Base-by-base conservation (phyloP, 2,329 filamentous ascomycete species). In the Fusarium xyrophilum region DNA sequence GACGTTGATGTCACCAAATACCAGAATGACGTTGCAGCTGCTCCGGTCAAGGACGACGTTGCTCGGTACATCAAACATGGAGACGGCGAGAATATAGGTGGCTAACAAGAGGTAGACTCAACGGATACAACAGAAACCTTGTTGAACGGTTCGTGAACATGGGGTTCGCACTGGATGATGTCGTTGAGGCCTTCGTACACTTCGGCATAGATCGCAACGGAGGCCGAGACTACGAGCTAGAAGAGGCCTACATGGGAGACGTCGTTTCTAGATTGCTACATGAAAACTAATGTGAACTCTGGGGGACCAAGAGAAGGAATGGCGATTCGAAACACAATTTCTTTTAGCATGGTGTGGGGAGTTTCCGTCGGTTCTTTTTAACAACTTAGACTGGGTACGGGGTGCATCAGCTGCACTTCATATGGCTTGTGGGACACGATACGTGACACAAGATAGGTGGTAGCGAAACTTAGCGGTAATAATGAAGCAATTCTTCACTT, bases 231-330 rank as follows among this genome's bases (percentile, higher is more conserved):
- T 96, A 96, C 77, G 89, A 92, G 73, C 82, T 97, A n/a, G 93
- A 96, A 75, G 92, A 96, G 74, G 93, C 90, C 2, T 94, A 93
- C 72, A 93, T 97, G 86, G 93, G 92, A 6, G 93, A 97, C 71
- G 90, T 98, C 67, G 97, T 93, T 1, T 92, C 93, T 21, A 86
- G 91, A 60, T 85, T 98, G 10, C 88, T 97, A 35, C 92, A 92
- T 38, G 94, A 97, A 79, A 86, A 88, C 76, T 90, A 38, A 56
- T 33, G 3, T 27, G 21, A 15, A 33, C 13, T 53, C 40, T 17
- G 44, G 27, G 13, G 44, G 28, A 10, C 28, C 3, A 43, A 66
- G 46, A 61, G 44, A 33, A 40, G 60, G 55, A 56, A 59, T 27
- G 48, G 36, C 48, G 33, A 57, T 54, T 50, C 25, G 44, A 35